phyloP scores from a whole-genome alignment of 345 rosid species.

The Syzygium oleosum region DNA sequence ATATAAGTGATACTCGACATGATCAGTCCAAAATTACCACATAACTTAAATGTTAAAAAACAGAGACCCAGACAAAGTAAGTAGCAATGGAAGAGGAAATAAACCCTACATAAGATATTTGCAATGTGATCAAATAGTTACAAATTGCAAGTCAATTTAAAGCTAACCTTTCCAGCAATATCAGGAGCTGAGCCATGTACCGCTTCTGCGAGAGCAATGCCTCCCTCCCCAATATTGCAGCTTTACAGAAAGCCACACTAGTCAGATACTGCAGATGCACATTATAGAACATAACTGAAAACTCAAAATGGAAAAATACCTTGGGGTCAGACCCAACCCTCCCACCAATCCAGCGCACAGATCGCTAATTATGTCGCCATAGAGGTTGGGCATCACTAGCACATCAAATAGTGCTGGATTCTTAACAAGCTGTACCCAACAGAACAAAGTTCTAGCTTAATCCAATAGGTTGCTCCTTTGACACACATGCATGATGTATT shows the following conservation, averaged over 20 bases:
- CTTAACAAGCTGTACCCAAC: conserved; percentile 77
- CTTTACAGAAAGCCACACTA: conserved; percentile 24
- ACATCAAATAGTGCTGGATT: conserved; percentile 98
- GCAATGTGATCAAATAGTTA: background rate
- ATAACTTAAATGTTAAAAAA: background rate
- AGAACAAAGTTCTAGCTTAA: background rate
- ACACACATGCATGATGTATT: background rate
- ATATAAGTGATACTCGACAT: background rate
- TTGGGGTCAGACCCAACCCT: conserved; percentile 97
- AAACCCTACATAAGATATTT: background rate
- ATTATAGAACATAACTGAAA: background rate
- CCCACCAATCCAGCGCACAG: conserved; percentile 95
- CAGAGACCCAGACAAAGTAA: background rate
- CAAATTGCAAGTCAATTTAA: background rate
- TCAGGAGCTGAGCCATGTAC: conserved; percentile 99
- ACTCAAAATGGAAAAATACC: conserved; percentile 27
- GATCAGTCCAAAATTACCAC: background rate
- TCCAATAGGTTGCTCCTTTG: background rate
- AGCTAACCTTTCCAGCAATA: conserved; percentile 93
- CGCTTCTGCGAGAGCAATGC: conserved; percentile 98
- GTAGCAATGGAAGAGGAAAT: background rate
- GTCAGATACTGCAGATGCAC: background rate
- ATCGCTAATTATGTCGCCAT: conserved; percentile 98
- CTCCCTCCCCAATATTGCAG: conserved; percentile 96
- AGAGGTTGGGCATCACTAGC: conserved; percentile 98